These are phyloP conservation scores for Penicillium sp. DNA, from an alignment of 2,329 filamentous ascomycete genomes.

Conservation along the genomic window DNA sequence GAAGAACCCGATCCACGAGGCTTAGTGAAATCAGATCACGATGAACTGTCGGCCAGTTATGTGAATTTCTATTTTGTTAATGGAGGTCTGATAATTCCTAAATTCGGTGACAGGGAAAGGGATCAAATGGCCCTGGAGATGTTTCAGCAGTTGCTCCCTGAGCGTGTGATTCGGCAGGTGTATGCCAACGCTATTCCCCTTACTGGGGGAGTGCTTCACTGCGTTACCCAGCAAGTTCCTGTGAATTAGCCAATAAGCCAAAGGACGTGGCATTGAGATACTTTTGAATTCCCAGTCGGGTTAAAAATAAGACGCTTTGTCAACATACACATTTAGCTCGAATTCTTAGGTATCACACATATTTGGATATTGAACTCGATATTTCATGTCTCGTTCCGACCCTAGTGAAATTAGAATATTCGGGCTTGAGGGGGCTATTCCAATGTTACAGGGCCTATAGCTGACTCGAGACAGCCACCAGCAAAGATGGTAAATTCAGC, in stretches of 20 bases:
- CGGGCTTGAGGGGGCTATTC: neutral
- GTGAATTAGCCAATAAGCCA: neutral
- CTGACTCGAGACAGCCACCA: no score
- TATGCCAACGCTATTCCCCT: slow-evolving; percentile 26
- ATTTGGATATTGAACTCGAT: neutral
- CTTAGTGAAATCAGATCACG: slow-evolving; percentile 9
- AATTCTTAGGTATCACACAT: neutral
- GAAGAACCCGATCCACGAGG: slow-evolving; percentile 22
- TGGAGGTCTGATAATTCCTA: slow-evolving; percentile 28
- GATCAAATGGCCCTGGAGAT: slow-evolving; percentile 25
- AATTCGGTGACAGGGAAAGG: slow-evolving; percentile 24
- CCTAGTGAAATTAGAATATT: neutral
- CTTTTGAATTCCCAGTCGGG: neutral
- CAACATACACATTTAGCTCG: neutral
- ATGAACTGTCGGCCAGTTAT: slow-evolving; percentile 25
- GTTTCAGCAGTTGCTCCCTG: slow-evolving; percentile 21
- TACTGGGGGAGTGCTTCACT: slow-evolving; percentile 31
- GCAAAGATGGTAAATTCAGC: neutral
- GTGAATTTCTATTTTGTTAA: slow-evolving; percentile 33
- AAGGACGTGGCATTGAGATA: neutral
- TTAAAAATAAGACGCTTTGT: neutral
- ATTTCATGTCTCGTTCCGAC: neutral
- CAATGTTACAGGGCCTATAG: neutral
- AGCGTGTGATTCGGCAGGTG: slow-evolving; percentile 26
- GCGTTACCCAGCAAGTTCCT: slow-evolving; percentile 29